Evolutionary conservation across 2,329 filamentous ascomycete species (phyloP).

Genomic region (Alternaria gansuensis): DNA sequence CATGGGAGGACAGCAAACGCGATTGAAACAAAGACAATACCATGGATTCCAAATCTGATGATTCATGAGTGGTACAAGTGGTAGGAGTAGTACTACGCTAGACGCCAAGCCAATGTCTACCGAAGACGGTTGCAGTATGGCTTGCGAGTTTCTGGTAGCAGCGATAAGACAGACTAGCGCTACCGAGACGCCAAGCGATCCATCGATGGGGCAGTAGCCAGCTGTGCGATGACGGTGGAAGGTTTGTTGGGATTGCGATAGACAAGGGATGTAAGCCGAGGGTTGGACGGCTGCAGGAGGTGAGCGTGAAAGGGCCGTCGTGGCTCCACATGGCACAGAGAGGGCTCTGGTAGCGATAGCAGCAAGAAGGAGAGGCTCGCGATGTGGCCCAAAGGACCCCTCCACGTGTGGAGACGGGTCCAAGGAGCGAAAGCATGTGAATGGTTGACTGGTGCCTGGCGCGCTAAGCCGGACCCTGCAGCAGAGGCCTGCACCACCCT

Average conservation of each 20-base stretch:
- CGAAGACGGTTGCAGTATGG: not conserved
- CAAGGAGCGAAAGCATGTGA: no score
- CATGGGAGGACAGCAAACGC: not conserved
- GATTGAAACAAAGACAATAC: not conserved
- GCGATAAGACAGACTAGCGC: conserved; percentile 2
- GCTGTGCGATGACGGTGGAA: conserved; percentile 6
- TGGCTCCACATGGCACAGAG: not conserved
- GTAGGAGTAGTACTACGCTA: not conserved
- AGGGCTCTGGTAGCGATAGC: not conserved
- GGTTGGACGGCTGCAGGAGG: not conserved
- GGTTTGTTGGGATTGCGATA: conserved; percentile 3
- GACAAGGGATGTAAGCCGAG: not conserved
- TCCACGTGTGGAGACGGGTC: conserved; percentile 20
- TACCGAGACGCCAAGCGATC: conserved; percentile 5
- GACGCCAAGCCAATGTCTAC: not conserved
- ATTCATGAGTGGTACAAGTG: not conserved
- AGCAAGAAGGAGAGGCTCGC: not conserved
- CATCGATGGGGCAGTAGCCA: conserved; percentile 3
- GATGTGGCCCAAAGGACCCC: conserved; percentile 8
- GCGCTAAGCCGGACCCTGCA: conserved; percentile 27
- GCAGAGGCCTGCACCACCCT: conserved; percentile 14
- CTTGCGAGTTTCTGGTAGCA: conserved; percentile 9
- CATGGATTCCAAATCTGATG: not conserved
- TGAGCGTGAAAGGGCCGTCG: not conserved
- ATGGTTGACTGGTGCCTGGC: conserved; percentile 19